These are phyloP conservation scores for Ophiostoma sp. DNA, from an alignment of 2,329 filamentous ascomycete genomes.

Conservation along the genomic window DNA sequence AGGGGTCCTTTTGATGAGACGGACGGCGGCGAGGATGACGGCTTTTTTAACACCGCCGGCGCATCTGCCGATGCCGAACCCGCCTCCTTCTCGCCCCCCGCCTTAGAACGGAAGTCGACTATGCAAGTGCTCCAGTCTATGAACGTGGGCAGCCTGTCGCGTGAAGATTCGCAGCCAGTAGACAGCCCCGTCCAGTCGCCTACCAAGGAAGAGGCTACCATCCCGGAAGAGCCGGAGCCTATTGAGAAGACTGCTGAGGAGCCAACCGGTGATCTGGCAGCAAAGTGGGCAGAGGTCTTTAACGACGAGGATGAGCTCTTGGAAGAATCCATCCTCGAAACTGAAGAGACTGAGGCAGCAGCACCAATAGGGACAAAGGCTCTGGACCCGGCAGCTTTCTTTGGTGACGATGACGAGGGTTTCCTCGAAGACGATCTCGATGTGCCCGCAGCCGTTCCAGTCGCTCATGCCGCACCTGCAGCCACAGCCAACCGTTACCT, in stretches of 20 bases:
- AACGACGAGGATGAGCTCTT: slow-evolving; percentile 65
- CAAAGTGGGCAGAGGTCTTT: slow-evolving; percentile 78
- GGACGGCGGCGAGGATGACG: slow-evolving; percentile 53
- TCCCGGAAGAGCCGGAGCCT: slow-evolving; percentile 19
- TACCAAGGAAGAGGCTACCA: slow-evolving; percentile 22
- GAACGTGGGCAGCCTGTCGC: slow-evolving; percentile 33
- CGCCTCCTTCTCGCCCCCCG: slow-evolving; percentile 14
- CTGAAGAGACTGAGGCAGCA: neutral
- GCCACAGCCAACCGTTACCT: slow-evolving; percentile 22
- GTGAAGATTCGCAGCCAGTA: slow-evolving; percentile 24
- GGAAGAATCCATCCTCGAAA: slow-evolving; percentile 47
- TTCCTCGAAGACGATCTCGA: slow-evolving; percentile 67
- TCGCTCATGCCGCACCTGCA: neutral
- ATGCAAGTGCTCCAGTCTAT: slow-evolving; percentile 56
- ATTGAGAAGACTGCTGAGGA: slow-evolving; percentile 13
- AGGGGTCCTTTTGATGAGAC: slow-evolving; percentile 36
- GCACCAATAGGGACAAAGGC: slow-evolving; percentile 36
- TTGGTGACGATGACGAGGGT: slow-evolving; percentile 79
- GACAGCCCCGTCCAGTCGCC: slow-evolving; percentile 24
- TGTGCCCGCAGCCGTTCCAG: slow-evolving; percentile 28
- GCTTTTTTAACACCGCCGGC: slow-evolving; percentile 57
- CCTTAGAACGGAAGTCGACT: slow-evolving; percentile 21
- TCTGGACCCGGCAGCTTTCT: slow-evolving; percentile 59
- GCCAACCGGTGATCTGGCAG: slow-evolving; percentile 55
- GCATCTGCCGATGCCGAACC: slow-evolving; percentile 18